Conservation (phyloP, 2,329 filamentous ascomycete species). For the Paecilomyces sp. region DNA sequence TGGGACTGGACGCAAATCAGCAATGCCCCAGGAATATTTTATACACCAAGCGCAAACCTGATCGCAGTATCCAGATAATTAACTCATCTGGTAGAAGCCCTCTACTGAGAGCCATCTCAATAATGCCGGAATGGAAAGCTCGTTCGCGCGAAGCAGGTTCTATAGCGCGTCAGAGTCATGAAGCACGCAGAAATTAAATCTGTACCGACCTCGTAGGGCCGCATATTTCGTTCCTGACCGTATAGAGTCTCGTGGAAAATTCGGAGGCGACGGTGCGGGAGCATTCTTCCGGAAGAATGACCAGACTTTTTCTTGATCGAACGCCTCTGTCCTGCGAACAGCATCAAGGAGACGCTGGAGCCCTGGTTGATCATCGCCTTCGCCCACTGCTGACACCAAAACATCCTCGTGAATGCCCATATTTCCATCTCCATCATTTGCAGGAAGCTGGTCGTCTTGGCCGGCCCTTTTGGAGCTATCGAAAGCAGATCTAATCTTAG, state of each 20-base stretch:
- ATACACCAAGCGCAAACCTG: slow-evolving; percentile 17
- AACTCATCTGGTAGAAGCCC: slow-evolving; percentile 54
- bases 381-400: slow-evolving; percentile 36
- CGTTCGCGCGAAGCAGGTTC: slow-evolving; percentile 49
- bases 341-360: slow-evolving; percentile 48
- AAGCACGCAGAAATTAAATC: not conserved
- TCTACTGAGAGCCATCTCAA: slow-evolving; percentile 46
- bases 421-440: slow-evolving; percentile 3
- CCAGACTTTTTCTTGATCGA: slow-evolving; percentile 47
- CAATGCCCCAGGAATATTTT: not conserved
- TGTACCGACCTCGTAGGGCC: slow-evolving; percentile 25
- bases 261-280: slow-evolving; percentile 12
- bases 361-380: slow-evolving; percentile 33
- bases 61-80: slow-evolving; percentile 54
- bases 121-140: slow-evolving; percentile 56
- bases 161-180: slow-evolving; percentile 13
- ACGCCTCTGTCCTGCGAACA: slow-evolving; percentile 54
- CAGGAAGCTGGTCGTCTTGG: slow-evolving; percentile 2
- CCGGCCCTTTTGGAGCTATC: slow-evolving; percentile 11
- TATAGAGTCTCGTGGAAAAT: slow-evolving; percentile 30
- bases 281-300: slow-evolving; percentile 46
- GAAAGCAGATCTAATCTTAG: slow-evolving; percentile 28
- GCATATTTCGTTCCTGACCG: slow-evolving; percentile 20
- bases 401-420: slow-evolving; percentile 29
- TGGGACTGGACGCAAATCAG: slow-evolving; percentile 34